Base-by-base conservation (phyloP, 2,329 filamentous ascomycete species). In the Fusarium cicatricum region DNA sequence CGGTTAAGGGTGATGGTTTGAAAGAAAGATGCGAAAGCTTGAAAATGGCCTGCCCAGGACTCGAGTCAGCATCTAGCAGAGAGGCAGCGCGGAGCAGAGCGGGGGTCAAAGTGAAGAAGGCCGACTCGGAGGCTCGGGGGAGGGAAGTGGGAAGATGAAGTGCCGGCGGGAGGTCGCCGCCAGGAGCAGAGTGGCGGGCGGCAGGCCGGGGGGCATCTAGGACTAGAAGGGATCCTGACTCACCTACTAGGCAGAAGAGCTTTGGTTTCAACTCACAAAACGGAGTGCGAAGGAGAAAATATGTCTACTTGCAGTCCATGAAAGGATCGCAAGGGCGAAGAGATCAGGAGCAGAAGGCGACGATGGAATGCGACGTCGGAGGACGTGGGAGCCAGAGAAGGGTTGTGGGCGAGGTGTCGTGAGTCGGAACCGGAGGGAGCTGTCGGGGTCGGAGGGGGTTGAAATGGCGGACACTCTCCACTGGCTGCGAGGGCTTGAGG, bases 381-480 rank as follows among this genome's bases (percentile, higher is more conserved):
- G 52, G 51, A 46, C 42, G 50, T 58, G 51, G 54, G 58, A 61
- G 54, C 53, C 62, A 65, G 56, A 57, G 65, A 54, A 60, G 37
- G 55, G 54, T 57, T 62, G 66, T 65, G 62, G 42, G 51, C 58
- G 58, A 62, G 50, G 49, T 58, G 64, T 67, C 55, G 51, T 65
- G 59, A 65, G 65, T 64, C 59, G 50, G 53, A 65, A 51, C 58
- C 60, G 55, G 61, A 64, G 60, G 55, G 59, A 67, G 61, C 56
- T 46, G 58, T 56, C 62, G 38, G 62, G 61, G 54, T 57, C 43
- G 60, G 60, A 64, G 60, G 56, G 61, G 66, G 62, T 64, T 64
- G 66, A 68, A 69, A 69, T 67, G 66, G 66, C 48, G 62, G 66
- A 66, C 60, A 64, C 62, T 54, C 58, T 52, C 48, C 45, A 47